Base-by-base conservation (phyloP, 352 stramenopile genomes). In the Plasmopara viticola region DNA sequence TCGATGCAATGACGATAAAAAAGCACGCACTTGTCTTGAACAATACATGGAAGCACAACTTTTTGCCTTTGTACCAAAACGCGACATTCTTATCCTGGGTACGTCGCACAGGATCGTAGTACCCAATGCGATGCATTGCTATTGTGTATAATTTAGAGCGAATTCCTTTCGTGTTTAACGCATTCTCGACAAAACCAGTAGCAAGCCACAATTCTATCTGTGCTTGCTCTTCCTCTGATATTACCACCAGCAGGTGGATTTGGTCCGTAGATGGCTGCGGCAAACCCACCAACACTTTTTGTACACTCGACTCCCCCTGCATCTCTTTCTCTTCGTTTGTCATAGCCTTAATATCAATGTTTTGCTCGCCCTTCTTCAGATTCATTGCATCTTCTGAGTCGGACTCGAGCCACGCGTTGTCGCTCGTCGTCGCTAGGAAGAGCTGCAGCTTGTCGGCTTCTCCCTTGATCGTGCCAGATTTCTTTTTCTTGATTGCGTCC, bases 41-140 rank as follows among this genome's bases (percentile, higher is more conserved):
- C 8, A 60, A 35, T 41, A 43, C 44, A 47, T 54, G 45, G n/a
- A 60, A 33, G 9, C 45, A 15, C 45, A 60, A 54, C 13, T 20
- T 54, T n/a, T 40, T 41, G 15, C 37, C 53, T 34, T 60, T 45
- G 41, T 54, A 60, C 45, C 45, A 54, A 13, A 60, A 47, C 15
- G 53, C 52, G 29, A n/a, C 38, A 49, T 59, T 42, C 37, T 49
- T 49, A 9, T 59, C 41, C 8, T 13, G 37, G 10, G 12, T 20
- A 4, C 44, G 52, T n/a, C 34, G 44, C 15, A 9, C 14, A 42
- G 53, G 53, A 51, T 60, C 45, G 18, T 60, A 54, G 37, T 53
- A 60, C 39, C 53, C 45, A 54, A 58, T 34, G n/a, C 44, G 38
- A 48, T 15, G 47, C 35, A n/a, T 43, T 35, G 51, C 51, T 34